A percentile compares a stretch with the other conserved stretches of the same genome.
phyloP scores from a whole-genome alignment of 2,329 filamentous ascomycete genomes.

The Fusarium xyrophilum region DNA sequence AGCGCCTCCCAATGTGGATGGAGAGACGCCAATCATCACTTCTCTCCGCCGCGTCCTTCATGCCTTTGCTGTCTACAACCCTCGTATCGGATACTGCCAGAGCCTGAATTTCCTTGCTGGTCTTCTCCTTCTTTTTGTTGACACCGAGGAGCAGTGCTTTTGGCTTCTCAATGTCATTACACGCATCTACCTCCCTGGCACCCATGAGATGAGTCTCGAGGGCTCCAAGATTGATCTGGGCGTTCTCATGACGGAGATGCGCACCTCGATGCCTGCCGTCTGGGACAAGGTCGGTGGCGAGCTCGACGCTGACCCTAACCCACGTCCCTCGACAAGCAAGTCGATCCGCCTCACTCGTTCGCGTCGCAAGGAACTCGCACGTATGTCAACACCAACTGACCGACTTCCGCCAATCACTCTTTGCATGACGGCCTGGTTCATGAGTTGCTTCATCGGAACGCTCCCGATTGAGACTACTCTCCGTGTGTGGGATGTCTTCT shows the following conservation, averaged over 20 bases:
- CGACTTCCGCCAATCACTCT: conserved; percentile 88
- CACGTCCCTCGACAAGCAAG: conserved; percentile 47
- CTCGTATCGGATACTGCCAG: conserved; percentile 92
- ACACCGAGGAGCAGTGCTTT: conserved; percentile 87
- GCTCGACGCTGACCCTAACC: conserved; percentile 60
- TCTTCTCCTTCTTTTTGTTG: conserved; percentile 85
- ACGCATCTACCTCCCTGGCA: conserved; percentile 84
- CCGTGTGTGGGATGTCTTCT: conserved; percentile 93
- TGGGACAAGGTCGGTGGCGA: conserved; percentile 89
- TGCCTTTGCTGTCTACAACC: conserved; percentile 90
- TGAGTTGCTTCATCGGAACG: conserved; percentile 95
- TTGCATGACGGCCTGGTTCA: conserved; percentile 96
- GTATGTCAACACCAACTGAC: conserved; percentile 49
- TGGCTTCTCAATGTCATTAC: conserved; percentile 95
- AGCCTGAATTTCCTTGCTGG: conserved; percentile 95
- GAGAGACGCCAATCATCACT: conserved; percentile 79
- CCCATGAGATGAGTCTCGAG: conserved; percentile 88
- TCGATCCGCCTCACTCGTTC: conserved; percentile 49
- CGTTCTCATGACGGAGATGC: conserved; percentile 86
- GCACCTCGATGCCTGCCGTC: conserved; percentile 80
- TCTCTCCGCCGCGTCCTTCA: conserved; percentile 85
- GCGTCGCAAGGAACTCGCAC: conserved; percentile 49
- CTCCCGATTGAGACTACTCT: conserved; percentile 90
- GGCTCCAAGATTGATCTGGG: conserved; percentile 93
- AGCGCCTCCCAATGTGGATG: conserved; percentile 46